phyloP scores from a whole-genome alignment of 768 basidiomycete genomes.

The Crepidotus variabilis region DNA sequence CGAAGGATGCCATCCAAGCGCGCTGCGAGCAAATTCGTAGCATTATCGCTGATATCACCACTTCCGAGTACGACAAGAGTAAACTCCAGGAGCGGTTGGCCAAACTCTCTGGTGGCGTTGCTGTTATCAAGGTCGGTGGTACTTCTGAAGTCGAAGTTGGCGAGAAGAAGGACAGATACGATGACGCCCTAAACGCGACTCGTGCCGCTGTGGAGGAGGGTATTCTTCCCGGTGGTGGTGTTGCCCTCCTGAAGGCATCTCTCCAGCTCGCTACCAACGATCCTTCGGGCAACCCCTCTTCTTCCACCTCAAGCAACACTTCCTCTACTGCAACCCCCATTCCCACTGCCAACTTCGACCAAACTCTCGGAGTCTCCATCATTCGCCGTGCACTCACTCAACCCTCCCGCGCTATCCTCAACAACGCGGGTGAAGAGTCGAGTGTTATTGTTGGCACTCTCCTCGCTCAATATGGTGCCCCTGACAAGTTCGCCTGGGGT shows the following conservation, averaged over 20 bases:
- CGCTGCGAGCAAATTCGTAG: slow-evolving; percentile 95
- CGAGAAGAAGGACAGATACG: slow-evolving; percentile 99
- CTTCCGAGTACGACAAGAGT: slow-evolving; percentile 89
- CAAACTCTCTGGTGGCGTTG: slow-evolving; percentile 94
- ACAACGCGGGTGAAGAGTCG: slow-evolving; percentile 93
- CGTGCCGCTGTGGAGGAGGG: slow-evolving; percentile 98
- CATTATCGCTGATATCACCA: slow-evolving; percentile 76
- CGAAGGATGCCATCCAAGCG: slow-evolving; percentile 84
- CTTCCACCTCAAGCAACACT: slow-evolving; percentile 45
- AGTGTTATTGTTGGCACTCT: slow-evolving; percentile 91
- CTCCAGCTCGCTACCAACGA: slow-evolving; percentile 57
- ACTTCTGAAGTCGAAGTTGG: slow-evolving; percentile 92
- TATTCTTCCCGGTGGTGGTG: slow-evolving; percentile 95
- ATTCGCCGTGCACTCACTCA: slow-evolving; percentile 81
- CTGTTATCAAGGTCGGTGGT: slow-evolving; percentile 98
- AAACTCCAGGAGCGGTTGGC: slow-evolving; percentile 97
- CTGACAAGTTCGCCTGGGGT: slow-evolving; percentile 82
- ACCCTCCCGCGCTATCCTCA: slow-evolving; percentile 84
- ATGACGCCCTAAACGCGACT: slow-evolving; percentile 96
- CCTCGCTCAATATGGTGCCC: slow-evolving; percentile 57
- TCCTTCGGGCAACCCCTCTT: slow-evolving; percentile 13
- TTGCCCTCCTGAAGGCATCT: slow-evolving; percentile 85
- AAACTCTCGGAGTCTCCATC: slow-evolving; percentile 92
- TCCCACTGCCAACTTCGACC: slow-evolving; percentile 90
- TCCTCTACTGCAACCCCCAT: slow-evolving; percentile 53